Evolutionary conservation across 2,329 filamentous ascomycete genomes (phyloP), one percentile per base, ranked within the genome.

Genomic region (Bimuria novae-zelandiae): DNA sequence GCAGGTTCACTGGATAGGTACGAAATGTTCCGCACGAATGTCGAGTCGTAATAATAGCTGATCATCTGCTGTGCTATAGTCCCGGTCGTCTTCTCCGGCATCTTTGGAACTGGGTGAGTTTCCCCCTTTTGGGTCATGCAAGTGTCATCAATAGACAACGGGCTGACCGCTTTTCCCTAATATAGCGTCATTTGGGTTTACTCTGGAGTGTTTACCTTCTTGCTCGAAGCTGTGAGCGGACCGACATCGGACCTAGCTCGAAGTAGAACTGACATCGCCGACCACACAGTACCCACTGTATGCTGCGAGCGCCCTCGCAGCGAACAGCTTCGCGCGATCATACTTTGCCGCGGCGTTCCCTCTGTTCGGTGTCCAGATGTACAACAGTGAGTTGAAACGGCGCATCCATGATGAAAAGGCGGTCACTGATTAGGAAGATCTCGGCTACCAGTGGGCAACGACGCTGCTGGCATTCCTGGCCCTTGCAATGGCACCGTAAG

Each of bases 171-270:
- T 44, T 43, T 29, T 47, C 36, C 55, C 65, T 64, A 49, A 54
- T 46, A 39, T 61, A 90, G 89, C 47, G 87, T 84, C 49, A 82
- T 96, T 55, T 82, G 95, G 52, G 85, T 89, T 25, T 97, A 90
- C 74, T 87, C 85, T 51, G 90, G 91, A 47, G 85, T 95, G 60
- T 96, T 96, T 73, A 95, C 91, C 11, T 96, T 95, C 76, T 78
- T 95, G 59, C 90, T 93, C 10, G 84, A 87, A 62, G 75, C 73
- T 61, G 76, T 79, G 65, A 69, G 76, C 75, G 36, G 35, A 57
- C 63, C 61, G 61, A 62, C 47, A 60, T 66, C 55, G 65, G 63
- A 60, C 54, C 49, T 54, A 49, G 42, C 43, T 19, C 27, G 57
- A 60, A 56, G 50, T 55, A 58, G 48, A 54, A 37, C 49, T 70